Evolutionary conservation across 495 filamentous ascomycete species (phyloP), one percentile per base, ranked within the genome.

Genomic region (Podospora anserina): DNA sequence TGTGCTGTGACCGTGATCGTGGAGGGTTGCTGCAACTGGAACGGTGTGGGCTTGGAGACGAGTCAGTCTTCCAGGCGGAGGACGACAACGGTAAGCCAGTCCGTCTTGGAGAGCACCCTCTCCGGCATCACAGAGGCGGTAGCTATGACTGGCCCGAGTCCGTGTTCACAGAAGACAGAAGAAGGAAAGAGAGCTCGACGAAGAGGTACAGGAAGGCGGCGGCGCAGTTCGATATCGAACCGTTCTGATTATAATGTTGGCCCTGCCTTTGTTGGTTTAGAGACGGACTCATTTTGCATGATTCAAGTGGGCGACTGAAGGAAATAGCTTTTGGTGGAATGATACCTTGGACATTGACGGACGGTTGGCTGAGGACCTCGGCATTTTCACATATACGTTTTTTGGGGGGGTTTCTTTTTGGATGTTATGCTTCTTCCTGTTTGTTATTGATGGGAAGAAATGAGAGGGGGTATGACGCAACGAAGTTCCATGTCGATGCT

Each of bases 21-120:
- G 94, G 94, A 61, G 94, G 94, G 4, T 81, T 97, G 53, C 84
- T 97, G 83, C 85, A 91, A 70, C 88, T 91, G 67, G 89, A 92
- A 73, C 82, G 92, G 19, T 85, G 82, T 64, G 79, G 78, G 30
- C 53, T 75, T 5, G 78, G 71, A 65, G 78, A 49, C 72, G 86
- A 79, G 83, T 81, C 78, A 73, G 61, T 57, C 1, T 5, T 19
- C 26, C 66, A 73, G 20, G 68, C 66, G 2, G 58, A 63, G 16
- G 55, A 54, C 9, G 39, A 49, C 9, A 16, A 49, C 13, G 7
- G 39, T 49, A 49, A 49, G 39, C 39, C 39, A 18, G 39, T 49
- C 7, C 39, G 39, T 15, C 19, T 63, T 5, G 61, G 30, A 44
- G 23, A 61, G 19, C 55, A 53, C 2, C 62, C 58, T 13, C n/a